phyloP scores from a whole-genome alignment of 2,329 filamentous ascomycete genomes.

The Madurella mycetomatis region DNA sequence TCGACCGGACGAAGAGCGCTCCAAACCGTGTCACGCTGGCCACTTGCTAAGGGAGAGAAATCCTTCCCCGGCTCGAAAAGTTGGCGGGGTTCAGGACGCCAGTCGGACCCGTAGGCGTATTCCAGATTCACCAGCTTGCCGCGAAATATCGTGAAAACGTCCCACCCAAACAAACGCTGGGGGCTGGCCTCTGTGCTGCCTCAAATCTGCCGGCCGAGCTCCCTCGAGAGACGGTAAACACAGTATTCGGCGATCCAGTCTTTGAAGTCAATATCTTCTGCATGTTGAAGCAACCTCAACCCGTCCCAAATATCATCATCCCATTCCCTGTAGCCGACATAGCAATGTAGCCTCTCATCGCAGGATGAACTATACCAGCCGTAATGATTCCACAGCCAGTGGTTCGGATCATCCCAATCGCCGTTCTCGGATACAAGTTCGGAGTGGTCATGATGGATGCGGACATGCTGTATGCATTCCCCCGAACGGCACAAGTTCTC shows the following conservation, averaged over 20 bases:
- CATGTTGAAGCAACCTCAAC: background rate
- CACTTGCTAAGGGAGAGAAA: background rate
- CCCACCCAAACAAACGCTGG: no score
- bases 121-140: background rate
- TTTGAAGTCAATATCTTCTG: background rate
- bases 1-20: no score
- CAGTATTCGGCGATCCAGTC: background rate
- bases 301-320: constrained; percentile 1
- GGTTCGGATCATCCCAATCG: no score
- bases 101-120: background rate
- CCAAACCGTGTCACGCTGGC: no score
- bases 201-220: background rate
- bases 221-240: background rate
- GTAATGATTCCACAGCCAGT: no score
- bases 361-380: no score
- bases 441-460: background rate
- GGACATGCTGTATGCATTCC: background rate
- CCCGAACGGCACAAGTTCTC: background rate
- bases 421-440: no score
- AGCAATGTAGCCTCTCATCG: no score
- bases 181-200: no score
- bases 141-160: background rate
- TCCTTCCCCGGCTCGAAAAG: background rate
- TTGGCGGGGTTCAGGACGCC: background rate
- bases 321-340: no score